Base-by-base conservation (phyloP, 176 grass and related monocot species). In the Lolium perenne region DNA sequence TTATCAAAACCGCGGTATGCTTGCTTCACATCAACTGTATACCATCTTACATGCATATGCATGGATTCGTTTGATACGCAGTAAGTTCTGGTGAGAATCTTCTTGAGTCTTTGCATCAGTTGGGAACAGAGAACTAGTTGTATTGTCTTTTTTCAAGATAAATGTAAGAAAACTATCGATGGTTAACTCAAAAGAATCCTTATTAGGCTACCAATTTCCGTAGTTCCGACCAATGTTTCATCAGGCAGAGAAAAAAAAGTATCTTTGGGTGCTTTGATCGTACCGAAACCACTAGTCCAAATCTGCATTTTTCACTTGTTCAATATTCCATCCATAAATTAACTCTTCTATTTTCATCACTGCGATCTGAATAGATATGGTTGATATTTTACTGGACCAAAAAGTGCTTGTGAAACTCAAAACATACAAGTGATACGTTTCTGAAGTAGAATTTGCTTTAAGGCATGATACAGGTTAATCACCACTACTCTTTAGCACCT, bases 1-100 rank as follows among this genome's bases (percentile, higher is more conserved):
- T 99, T 50, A 80, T 99, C 76, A 80, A 94, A 84, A 99, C 94
- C 1, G 97, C 97, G 78, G 97, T 99, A 95, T 85, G 80, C 55
- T 77, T 62, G 26, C 32, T 68, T 10, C 74, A 78, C 51, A 89
- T 38, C 10, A 16, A n/a, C 1, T 9, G 4, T 84, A 18, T 12
- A 54, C 12, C 38, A 23, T 74, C 56, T 35, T 78, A 21, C 55
- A 20, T 86, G 20, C 29, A 71, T 25, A 46, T 13, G 38, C 0
- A 9, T 32, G 7, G 16, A 46, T 65, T 87, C 0, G 56, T 87
- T 74, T 43, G 8, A 40, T 80, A 32, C 57, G 22, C 38, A 75
- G 49, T 21, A 45, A 87, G 6, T 87, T 67, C 6, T 26, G 41
- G 51, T 43, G 0, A 51, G 46, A 17, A 41, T 58, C 65, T 51